A percentile compares a stretch with the other conserved stretches of the same genome.
These are phyloP conservation scores for Xylariaceae sp. DNA, from an alignment of 2,329 filamentous ascomycete genomes.

Conservation along the genomic window DNA sequence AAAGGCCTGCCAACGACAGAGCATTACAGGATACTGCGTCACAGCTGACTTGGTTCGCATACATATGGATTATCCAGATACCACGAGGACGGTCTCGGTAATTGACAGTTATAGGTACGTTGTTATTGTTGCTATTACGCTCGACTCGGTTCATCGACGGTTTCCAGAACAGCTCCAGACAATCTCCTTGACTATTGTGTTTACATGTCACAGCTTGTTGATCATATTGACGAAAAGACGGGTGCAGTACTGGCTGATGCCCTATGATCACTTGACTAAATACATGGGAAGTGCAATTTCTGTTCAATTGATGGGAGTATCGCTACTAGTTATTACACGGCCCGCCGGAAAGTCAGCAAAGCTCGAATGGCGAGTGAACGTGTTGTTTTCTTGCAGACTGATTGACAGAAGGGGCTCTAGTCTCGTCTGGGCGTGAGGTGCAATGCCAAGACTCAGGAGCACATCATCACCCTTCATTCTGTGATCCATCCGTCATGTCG, in stretches of 20 bases:
- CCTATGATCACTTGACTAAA: neutral
- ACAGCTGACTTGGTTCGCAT: neutral
- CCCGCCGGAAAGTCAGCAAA: neutral
- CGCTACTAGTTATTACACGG: neutral
- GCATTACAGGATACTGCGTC: neutral
- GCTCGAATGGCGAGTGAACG: constrained; percentile 11
- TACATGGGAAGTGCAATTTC: neutral
- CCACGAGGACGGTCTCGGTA: no score
- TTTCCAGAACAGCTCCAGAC: neutral
- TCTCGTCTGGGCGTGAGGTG: constrained; percentile 8
- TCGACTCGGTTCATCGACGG: neutral
- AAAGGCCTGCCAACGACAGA: constrained; percentile 3
- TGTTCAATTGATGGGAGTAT: neutral
- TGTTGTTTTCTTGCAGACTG: constrained; percentile 11
- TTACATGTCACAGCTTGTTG: neutral
- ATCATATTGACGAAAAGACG: neutral
- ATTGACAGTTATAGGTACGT: neutral
- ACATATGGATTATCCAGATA: no score
- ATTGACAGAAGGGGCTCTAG: constrained; percentile 1
- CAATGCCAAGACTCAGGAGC: constrained; percentile 8
- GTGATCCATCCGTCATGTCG: neutral
- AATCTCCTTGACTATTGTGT: neutral
- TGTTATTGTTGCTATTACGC: neutral
- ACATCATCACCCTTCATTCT: constrained; percentile 1
- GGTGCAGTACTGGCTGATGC: neutral